These are phyloP conservation scores for Taphrina communis DNA, from an alignment of 1,139 yeast species.

Conservation along the genomic window DNA sequence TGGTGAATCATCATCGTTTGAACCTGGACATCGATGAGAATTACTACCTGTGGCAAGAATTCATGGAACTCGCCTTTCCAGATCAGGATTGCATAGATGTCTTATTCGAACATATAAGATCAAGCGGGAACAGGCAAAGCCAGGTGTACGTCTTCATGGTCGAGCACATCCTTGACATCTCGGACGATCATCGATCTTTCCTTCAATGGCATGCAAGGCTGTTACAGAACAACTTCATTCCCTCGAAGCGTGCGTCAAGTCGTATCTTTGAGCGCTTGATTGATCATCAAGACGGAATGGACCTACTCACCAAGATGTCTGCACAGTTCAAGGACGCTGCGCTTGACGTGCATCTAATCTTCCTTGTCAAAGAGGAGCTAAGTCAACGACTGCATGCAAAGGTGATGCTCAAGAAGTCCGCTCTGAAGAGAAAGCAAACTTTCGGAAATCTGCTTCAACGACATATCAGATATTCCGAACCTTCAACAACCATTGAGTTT, in stretches of 20 bases:
- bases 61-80: background rate
- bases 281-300: background rate
- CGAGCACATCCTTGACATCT: background rate
- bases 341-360: background rate
- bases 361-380: background rate
- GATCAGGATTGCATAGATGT: background rate
- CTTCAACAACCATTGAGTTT: background rate
- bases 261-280: background rate
- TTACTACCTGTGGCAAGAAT: slow-evolving; percentile 5
- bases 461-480: background rate
- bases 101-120: background rate
- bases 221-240: background rate
- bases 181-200: background rate
- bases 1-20: background rate
- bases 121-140: background rate
- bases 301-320: background rate
- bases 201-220: background rate
- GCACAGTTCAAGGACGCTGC: slow-evolving; percentile 1
- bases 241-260: background rate
- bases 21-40: background rate
- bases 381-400: background rate
- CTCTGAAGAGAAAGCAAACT: background rate
- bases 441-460: background rate
- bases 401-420: too few species aligned
- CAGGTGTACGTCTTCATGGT: background rate